These are phyloP conservation scores for Salix suchowensis DNA, from an alignment of 345 rosid genomes.

Conservation along the genomic window DNA sequence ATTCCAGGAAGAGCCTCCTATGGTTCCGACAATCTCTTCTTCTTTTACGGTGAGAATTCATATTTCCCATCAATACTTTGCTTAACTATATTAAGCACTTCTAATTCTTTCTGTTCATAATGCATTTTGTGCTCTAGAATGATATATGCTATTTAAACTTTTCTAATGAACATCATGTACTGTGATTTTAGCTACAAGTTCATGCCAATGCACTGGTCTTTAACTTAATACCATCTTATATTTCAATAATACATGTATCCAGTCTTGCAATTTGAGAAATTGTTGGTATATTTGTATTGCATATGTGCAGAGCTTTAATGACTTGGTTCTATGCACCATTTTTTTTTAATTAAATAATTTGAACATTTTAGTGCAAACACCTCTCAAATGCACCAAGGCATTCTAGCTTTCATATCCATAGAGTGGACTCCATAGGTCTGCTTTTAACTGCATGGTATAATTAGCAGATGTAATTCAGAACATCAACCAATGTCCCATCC, in stretches of 20 bases:
- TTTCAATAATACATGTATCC: background rate
- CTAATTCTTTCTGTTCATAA: background rate
- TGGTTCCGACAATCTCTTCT: constrained; percentile 92
- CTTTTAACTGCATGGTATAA: background rate
- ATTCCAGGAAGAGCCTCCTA: constrained; percentile 81
- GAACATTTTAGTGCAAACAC: background rate
- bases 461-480: background rate
- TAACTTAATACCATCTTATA: background rate
- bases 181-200: background rate
- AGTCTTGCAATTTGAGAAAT: constrained; percentile 3
- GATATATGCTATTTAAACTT: background rate
- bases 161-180: background rate
- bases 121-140: background rate
- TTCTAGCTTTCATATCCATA: background rate
- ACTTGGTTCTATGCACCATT: background rate
- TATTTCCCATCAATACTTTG: background rate
- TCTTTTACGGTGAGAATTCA: constrained; percentile 55
- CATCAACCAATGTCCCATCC: background rate
- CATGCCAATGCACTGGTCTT: background rate
- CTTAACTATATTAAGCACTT: background rate
- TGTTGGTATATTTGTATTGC: background rate
- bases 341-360: background rate
- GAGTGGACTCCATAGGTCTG: background rate
- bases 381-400: background rate
- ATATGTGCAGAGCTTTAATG: background rate